Base-by-base conservation (phyloP, 2,329 filamentous ascomycete species). In the Cladobotryum protrusum region DNA sequence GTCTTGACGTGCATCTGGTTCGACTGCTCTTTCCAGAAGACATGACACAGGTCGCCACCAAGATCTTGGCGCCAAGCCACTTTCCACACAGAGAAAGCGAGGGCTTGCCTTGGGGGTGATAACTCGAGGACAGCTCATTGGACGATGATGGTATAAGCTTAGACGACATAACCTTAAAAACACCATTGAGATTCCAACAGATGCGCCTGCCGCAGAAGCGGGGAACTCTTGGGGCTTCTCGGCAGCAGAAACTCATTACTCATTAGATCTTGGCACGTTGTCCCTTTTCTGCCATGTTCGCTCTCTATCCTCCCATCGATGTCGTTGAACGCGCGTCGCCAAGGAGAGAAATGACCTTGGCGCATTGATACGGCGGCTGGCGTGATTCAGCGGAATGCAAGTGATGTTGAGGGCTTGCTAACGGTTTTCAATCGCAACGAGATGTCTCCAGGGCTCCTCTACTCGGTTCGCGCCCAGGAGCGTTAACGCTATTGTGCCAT, bases 161-260 rank as follows among this genome's bases (percentile, higher is more conserved):
- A 33, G 45, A 32, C 37, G 37, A 35, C 17, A 47, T 41, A 47
- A 47, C 45, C 24, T 34, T 47, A 29, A 47, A 47, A 35, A 18
- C 41, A 29, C 17, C 20, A 29, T 14, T 20, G 17, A 29, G 20
- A 15, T 37, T 12, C 5, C n/a, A 32, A 36, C 32, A 42, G 39
- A 42, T 42, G 24, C 24, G 24, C 24, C 24, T 29, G 7, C 24
- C 11, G 24, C 24, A 29, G 3, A 9, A 29, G 24, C 24, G 24
- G 24, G 24, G 24, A 29, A 29, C 24, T 29, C 7, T 29, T 24
- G 7, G 24, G 24, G 11, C 24, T 8, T 29, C 24, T 29, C 4
- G 24, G 24, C 24, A 29, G 24, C 24, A 37, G 35, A 9, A 12
- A 37, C 17, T 4, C 14, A 17, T 37, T 37, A 37, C 35, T n/a